Conservation (phyloP, 306 rosid genomes). For the Quercus agrifolia region DNA sequence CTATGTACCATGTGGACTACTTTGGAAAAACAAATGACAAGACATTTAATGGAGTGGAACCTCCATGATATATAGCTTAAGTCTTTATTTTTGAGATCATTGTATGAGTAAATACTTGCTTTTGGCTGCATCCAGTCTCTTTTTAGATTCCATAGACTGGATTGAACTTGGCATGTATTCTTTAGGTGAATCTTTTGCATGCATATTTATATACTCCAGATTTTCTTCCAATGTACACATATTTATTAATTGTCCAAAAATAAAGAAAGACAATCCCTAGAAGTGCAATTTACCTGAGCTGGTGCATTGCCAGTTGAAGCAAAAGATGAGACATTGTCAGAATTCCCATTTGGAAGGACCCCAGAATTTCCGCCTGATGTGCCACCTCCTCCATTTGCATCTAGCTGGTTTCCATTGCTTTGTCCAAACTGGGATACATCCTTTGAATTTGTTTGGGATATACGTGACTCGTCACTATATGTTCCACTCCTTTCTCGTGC, state of each 20-base stretch:
- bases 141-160: neutral
- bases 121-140: neutral
- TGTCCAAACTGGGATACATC: constrained; percentile 63
- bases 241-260: too few species aligned
- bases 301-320: constrained; percentile 56
- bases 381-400: constrained; percentile 52
- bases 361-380: constrained; percentile 59
- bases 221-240: too few species aligned
- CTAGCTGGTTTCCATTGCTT: constrained; percentile 67
- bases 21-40: neutral
- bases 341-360: constrained; percentile 58
- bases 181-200: neutral
- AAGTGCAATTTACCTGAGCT: constrained; percentile 50
- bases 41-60: neutral
- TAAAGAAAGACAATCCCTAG: neutral
- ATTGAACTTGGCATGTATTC: too few species aligned
- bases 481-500: constrained; percentile 79
- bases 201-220: neutral
- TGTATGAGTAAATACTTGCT: neutral
- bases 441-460: constrained; percentile 54
- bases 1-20: too few species aligned
- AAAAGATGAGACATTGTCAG: constrained; percentile 60
- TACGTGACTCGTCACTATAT: constrained; percentile 57
- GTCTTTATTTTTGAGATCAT: neutral
- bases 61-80: neutral